Percentiles rank a stretch among this genome's conserved stretches.
Conservation (phyloP, 805 yeast species). For the Spathaspora sp. region DNA sequence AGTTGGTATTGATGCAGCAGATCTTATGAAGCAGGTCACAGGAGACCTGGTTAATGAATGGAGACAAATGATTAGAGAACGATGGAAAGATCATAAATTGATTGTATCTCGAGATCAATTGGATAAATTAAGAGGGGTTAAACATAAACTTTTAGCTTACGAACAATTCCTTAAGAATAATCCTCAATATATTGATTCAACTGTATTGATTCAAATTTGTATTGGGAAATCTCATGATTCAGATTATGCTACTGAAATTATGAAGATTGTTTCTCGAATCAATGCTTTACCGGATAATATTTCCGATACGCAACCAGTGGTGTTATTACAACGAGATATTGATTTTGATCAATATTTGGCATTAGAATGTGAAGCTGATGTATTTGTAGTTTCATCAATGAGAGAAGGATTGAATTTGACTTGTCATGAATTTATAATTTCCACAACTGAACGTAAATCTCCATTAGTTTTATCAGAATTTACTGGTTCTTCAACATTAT, state of each 20-base stretch:
- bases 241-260: constrained; percentile 68
- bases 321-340: constrained; percentile 81
- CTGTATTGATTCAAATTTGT: constrained; percentile 82
- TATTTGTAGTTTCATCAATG: constrained; percentile 83
- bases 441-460: constrained; percentile 66
- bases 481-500: constrained; percentile 86
- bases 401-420: constrained; percentile 97
- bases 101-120: constrained; percentile 87
- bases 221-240: constrained; percentile 52
- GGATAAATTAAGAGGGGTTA: constrained; percentile 83
- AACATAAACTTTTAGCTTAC: constrained; percentile 82
- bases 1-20: constrained; percentile 73
- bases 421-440: constrained; percentile 87
- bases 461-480: constrained; percentile 89
- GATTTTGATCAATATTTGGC: constrained; percentile 89
- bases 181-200: constrained; percentile 65
- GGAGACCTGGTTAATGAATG: constrained; percentile 55
- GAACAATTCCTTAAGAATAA: constrained; percentile 70
- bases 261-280: constrained; percentile 78
- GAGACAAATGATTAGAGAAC: constrained; percentile 66
- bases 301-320: constrained; percentile 76
- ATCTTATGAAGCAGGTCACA: constrained; percentile 45
- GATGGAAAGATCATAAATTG: constrained; percentile 71
- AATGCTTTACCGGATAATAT: constrained; percentile 73
- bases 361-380: constrained; percentile 77